Evolutionary conservation across 345 rosid genomes (phyloP), one percentile per base, ranked within the genome.

Genomic region (Citrus hindsii): DNA sequence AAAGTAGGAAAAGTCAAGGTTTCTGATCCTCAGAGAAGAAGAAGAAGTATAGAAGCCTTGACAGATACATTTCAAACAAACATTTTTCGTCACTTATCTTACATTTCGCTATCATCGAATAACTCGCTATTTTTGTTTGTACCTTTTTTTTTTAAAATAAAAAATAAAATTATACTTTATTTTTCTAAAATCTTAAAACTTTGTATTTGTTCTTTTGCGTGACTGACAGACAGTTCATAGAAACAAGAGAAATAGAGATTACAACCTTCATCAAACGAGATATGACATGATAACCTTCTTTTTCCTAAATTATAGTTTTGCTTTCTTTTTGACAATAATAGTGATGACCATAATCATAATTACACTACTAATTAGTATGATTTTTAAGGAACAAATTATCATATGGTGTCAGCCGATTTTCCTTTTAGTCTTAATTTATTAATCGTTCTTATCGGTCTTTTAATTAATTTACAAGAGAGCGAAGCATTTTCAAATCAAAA

Each of bases 1-100:
- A 81, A 86, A 88, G 90, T 86, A 77, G 91, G 91, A 85, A 88
- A 86, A 89, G 79, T 88, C 91, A 86, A 89, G 89, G 91, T 88
- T 89, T 85, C 85, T 86, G 82, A 63, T 78, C 82, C 81, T 82
- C 71, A 24, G 63, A 71, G 86, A 75, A 83, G 79, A 76, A 77
- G 85, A 79, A 77, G 85, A 85, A 81, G 89, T 82, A 84, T 85
- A 81, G 89, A 88, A 88, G 85, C 84, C 79, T 86, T 84, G 89
- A 89, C 82, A 48, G 88, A 76, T 80, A 89, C 88, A 83, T 85
- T 86, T 87, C 90, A 68, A 87, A 72, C 79, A 73, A 72, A 80
- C 78, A 42, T 75, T 84, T 84, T 84, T 67, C 75, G 84, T 85
- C 82, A 67, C 80, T 70, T 82, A 83, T 82, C 79, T 75, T 58